A percentile compares a stretch with the other conserved stretches of the same genome.
Conservation (phyloP, 352 stramenopile species). For the Globisporangium echinulatum region DNA sequence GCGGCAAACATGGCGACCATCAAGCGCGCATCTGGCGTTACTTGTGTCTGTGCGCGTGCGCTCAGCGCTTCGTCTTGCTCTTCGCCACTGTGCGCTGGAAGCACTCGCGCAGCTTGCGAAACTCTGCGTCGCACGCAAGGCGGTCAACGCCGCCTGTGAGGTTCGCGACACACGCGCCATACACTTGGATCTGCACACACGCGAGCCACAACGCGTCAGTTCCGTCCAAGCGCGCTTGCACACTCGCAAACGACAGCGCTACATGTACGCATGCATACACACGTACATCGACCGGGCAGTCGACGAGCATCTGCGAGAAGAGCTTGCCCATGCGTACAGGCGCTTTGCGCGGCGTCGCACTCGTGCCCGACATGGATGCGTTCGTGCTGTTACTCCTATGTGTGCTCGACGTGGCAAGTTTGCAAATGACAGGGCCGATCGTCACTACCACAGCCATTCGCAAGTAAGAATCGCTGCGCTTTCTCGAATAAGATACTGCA, state of each 20-base stretch:
- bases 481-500: no score
- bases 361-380: slow-evolving; percentile 1
- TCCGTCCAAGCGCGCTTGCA: background rate
- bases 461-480: background rate
- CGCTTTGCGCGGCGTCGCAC: slow-evolving; percentile 15
- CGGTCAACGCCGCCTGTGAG: slow-evolving; percentile 46
- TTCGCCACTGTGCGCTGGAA: slow-evolving; percentile 42
- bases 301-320: slow-evolving; percentile 60
- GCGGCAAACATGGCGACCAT: no score
- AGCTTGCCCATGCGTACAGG: slow-evolving; percentile 57
- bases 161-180: slow-evolving; percentile 68
- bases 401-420: slow-evolving; percentile 1
- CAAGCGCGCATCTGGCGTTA: no score
- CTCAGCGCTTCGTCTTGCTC: slow-evolving; percentile 11
- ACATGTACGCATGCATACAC: background rate
- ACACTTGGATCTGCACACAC: slow-evolving; percentile 58
- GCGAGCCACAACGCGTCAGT: background rate
- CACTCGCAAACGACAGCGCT: background rate
- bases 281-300: slow-evolving; percentile 62
- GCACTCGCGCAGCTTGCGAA: slow-evolving; percentile 62
- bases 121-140: slow-evolving; percentile 60
- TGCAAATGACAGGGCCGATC: slow-evolving; percentile 4
- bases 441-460: background rate
- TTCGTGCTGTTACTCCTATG: background rate
- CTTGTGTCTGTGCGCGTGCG: background rate